A percentile compares a stretch with the other conserved stretches of the same genome.
Conservation (phyloP, 2,329 filamentous ascomycete genomes). For the Davidsoniella virescens region DNA sequence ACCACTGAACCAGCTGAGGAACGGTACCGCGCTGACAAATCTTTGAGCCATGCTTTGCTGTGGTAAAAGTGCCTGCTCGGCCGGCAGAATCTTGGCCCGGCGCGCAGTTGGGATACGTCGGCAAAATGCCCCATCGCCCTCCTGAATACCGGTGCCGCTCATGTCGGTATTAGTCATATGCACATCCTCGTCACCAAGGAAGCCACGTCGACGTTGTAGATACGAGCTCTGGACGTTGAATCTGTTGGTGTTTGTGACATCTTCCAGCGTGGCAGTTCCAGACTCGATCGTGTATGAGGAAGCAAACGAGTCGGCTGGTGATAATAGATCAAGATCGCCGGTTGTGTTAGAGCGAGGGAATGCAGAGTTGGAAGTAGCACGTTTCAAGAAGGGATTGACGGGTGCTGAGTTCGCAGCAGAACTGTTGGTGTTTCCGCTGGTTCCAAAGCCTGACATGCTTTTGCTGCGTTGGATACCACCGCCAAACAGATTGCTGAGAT, state of each 20-base stretch:
- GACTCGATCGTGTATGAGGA: conserved; percentile 5
- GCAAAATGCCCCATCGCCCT: conserved; percentile 26
- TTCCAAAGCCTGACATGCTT: background rate
- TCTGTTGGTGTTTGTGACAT: background rate
- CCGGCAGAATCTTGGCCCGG: conserved; percentile 46
- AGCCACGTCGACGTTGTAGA: conserved; percentile 12
- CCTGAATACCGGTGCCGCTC: background rate
- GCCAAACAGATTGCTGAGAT: conserved; percentile 21
- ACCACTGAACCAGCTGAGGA: conserved; percentile 55
- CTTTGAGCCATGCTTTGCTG: conserved; percentile 49
- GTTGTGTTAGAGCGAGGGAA: conserved; percentile 1
- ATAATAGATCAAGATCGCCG: background rate
- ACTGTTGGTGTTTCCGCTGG: background rate
- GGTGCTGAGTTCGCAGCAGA: background rate
- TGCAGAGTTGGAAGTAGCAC: background rate
- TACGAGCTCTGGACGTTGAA: background rate
- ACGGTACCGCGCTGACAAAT: conserved; percentile 47
- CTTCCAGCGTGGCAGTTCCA: conserved; percentile 36
- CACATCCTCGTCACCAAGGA: conserved; percentile 16
- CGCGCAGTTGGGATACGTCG: conserved; percentile 51
- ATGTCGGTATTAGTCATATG: conserved; percentile 1
- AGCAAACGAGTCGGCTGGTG: background rate
- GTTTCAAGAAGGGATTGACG: conserved; percentile 7
- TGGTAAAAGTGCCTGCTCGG: conserved; percentile 54
- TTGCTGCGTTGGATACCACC: conserved; percentile 1